Evolutionary conservation across 371 early-diverging fungal species (phyloP), one percentile per base, ranked within the genome.

Genomic region (Conidiobolus incongruus): DNA sequence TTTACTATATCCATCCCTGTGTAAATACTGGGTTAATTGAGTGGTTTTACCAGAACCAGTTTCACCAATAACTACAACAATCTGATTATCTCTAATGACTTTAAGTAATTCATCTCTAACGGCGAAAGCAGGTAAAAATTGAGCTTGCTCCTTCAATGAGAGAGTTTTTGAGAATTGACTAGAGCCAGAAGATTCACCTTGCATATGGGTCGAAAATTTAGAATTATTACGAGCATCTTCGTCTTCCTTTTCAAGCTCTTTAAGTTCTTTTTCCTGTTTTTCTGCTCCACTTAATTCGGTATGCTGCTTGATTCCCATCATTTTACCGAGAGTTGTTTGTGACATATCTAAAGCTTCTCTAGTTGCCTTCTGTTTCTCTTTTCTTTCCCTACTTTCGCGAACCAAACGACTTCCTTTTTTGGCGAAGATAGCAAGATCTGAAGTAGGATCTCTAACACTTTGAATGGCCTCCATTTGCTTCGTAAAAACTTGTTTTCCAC

Each of bases 11-110:
- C 94, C 94, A 37, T 81, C 86, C 58, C 97, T 97, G 47, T 83
- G 73, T 15, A 99, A 62, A 58, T 92, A 99, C 47, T 99, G 96
- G 1, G 98, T 85, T 51, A 99, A 69, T 58, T 98, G 98, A 98
- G 98, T 13, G 99, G 96, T 55, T 92, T 94, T n/a, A n/a, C n/a
- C n/a, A n/a, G n/a, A n/a, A n/a, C n/a, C n/a, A n/a, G n/a, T n/a
- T n/a, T n/a, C n/a, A 49, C 99, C 99, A 17, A 94, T 84, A 30
- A 98, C 78, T 28, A 96, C 68, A 0, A 91, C 75, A 5, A 92
- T 78, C 56, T 87, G 87, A 52, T 93, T 92, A 39, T 95, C 96
- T 28, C 86, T 65, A 22, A 96, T 83, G 0, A 88, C 76, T 13
- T 66, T 64, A 44, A 94, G 52, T 5, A 96, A 61, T 24, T 85